phyloP scores from a whole-genome alignment of 768 basidiomycete genomes.

The Tubosaeta sp. region DNA sequence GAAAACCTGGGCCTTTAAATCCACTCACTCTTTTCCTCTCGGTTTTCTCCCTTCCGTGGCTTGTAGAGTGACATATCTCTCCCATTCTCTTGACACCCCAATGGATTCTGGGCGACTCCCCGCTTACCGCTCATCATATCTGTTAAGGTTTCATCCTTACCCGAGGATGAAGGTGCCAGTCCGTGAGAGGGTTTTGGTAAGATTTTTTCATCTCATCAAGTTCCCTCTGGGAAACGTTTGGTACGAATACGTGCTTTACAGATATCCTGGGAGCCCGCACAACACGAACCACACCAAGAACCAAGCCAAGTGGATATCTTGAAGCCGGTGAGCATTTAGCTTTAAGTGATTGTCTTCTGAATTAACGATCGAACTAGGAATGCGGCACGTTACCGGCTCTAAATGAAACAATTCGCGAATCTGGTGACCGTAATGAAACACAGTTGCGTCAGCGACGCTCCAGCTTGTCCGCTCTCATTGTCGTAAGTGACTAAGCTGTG shows the following conservation, averaged over 20 bases:
- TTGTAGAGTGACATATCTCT: neutral
- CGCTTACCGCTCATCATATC: conserved; percentile 26
- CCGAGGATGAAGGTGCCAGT: conserved; percentile 8
- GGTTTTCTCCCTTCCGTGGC: neutral
- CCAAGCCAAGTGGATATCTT: neutral
- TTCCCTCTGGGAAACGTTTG: conserved; percentile 8
- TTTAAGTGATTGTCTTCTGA: neutral
- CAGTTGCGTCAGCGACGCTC: conserved; percentile 7
- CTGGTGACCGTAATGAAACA: neutral
- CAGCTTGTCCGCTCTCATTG: conserved; percentile 19
- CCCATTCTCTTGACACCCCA: neutral
- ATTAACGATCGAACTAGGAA: conserved; percentile 11
- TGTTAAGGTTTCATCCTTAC: conserved; percentile 15
- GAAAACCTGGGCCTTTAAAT: conserved; percentile 4
- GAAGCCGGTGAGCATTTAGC: conserved; percentile 4
- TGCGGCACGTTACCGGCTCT: neutral
- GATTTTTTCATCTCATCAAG: conserved; percentile 2
- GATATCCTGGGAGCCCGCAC: neutral
- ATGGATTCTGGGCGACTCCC: conserved; percentile 21
- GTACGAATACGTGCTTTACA: conserved; percentile 1
- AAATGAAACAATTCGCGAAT: conserved; percentile 6
- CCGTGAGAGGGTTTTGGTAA: conserved; percentile 26
- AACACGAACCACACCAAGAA: neutral
- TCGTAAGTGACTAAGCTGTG: conserved; percentile 14
- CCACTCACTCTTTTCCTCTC: neutral